Evolutionary conservation across 148 eudicot species (phyloP).

Genomic region (Amaranthus cruentus): DNA sequence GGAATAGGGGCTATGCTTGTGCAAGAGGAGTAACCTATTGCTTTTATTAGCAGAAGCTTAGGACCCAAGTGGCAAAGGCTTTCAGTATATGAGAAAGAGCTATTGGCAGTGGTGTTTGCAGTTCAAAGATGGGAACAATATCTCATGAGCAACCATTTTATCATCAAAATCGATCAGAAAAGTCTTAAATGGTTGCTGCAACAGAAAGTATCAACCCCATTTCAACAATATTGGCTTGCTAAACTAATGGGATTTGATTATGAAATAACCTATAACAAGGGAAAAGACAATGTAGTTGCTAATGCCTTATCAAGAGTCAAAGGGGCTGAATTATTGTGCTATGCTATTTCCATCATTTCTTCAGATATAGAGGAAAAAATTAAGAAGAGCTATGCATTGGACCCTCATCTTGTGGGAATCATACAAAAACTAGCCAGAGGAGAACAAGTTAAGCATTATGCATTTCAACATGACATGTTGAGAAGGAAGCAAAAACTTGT

Average conservation of each 20-base stretch:
- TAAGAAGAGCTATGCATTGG: background rate
- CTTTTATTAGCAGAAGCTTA: no score
- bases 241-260: slow-evolving; percentile 1
- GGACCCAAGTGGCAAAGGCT: no score
- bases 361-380: background rate
- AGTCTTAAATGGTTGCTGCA: background rate
- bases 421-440: background rate
- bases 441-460: background rate
- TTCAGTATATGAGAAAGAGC: no score
- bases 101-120: no score
- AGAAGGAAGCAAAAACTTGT: background rate
- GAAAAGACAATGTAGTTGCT: background rate
- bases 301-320: background rate
- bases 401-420: background rate
- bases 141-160: background rate
- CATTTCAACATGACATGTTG: background rate
- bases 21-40: no score
- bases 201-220: background rate
- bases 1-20: no score
- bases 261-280: background rate
- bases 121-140: background rate
- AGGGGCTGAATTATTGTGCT: background rate
- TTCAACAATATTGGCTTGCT: background rate
- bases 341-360: background rate
- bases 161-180: background rate